Conservation (phyloP, 2,329 filamentous ascomycete species). For the Alternaria ethzedia region DNA sequence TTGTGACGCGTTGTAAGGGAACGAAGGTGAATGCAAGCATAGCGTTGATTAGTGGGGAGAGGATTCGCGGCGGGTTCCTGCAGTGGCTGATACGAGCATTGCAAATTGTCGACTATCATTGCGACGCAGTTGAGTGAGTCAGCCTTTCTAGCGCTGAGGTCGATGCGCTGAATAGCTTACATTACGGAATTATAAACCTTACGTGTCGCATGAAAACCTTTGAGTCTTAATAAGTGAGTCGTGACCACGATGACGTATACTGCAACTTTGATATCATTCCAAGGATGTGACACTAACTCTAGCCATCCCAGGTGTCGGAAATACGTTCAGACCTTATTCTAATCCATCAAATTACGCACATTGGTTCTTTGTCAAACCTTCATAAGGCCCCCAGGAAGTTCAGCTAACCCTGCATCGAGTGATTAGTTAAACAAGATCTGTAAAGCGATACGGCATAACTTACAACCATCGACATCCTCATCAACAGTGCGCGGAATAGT, state of each 20-base stretch:
- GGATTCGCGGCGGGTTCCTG: neutral
- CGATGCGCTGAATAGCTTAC: neutral
- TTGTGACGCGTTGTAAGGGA: neutral
- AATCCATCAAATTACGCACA: neutral
- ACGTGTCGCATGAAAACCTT: neutral
- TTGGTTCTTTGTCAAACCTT: neutral
- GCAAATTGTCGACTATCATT: too few relatives aligned
- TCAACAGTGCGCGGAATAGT: slow-evolving; percentile 22
- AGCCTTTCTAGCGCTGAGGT: neutral
- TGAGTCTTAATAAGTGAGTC: neutral
- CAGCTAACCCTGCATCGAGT: neutral
- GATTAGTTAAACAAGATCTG: neutral
- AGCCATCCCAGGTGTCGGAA: too few relatives aligned
- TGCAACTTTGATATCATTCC: too few relatives aligned
- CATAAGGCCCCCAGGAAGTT: neutral
- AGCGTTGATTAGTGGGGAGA: neutral
- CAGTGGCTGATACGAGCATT: neutral
- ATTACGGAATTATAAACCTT: neutral
- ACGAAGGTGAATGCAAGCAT: neutral
- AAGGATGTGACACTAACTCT: too few relatives aligned
- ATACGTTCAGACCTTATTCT: too few relatives aligned
- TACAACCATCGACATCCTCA: slow-evolving; percentile 38
- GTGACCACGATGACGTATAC: too few relatives aligned
- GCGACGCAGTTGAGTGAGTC: too few relatives aligned
- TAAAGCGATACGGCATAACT: slow-evolving; percentile 5